Evolutionary conservation across 345 rosid genomes (phyloP).

Genomic region (Eucalyptus guilfoylei): DNA sequence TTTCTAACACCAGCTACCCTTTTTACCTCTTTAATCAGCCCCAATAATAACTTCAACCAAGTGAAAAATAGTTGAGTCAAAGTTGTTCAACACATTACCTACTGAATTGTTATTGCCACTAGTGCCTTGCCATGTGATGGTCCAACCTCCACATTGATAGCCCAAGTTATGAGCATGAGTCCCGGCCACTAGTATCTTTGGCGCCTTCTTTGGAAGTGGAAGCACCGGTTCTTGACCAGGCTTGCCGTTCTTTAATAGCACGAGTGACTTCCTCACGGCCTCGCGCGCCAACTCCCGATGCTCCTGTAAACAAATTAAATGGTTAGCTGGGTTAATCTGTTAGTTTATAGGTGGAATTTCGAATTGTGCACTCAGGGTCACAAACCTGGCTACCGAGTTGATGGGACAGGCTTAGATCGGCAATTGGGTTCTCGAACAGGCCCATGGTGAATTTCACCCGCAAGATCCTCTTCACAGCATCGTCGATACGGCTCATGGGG

Average conservation of each 20-base stretch:
- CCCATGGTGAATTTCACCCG: conserved; percentile 72
- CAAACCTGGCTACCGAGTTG: conserved; percentile 53
- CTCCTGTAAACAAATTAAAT: conserved; percentile 11
- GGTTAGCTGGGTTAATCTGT: background rate
- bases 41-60: background rate
- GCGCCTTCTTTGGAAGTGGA: conserved; percentile 58
- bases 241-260: conserved; percentile 58
- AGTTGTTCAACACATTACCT: conserved; percentile 9
- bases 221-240: conserved; percentile 24
- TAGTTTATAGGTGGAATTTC: background rate
- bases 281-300: conserved; percentile 77
- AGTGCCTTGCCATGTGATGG: conserved; percentile 66
- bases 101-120: conserved; percentile 32
- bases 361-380: background rate
- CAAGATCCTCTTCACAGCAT: conserved; percentile 66
- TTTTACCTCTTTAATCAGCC: background rate
- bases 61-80: background rate
- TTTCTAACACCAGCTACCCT: background rate
- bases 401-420: conserved; percentile 27
- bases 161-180: conserved; percentile 75
- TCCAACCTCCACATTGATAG: conserved; percentile 87
- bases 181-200: conserved; percentile 65
- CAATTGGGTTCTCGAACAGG: conserved; percentile 51
- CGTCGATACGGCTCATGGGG: conserved; percentile 57
- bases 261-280: conserved; percentile 89